Evolutionary conservation across 139 green algal genomes (phyloP), one percentile per base, ranked within the genome.

Genomic region (Pleodorina starrii): DNA sequence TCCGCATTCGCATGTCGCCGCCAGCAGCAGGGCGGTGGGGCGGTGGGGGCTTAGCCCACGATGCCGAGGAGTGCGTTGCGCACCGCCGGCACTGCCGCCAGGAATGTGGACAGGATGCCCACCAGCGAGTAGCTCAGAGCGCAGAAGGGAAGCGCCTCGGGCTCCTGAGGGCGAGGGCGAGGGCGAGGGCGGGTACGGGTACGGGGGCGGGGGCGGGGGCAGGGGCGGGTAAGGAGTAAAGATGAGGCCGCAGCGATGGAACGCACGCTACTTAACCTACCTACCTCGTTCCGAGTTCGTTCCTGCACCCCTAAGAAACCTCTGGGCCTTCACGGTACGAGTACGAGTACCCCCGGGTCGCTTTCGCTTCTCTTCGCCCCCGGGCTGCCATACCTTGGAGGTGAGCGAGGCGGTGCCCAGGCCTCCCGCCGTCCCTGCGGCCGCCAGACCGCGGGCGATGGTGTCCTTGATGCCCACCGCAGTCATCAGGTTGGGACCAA

Each of bases 71-170:
- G 86, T 12, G 81, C 17, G 19, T 79, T 21, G 1, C 91, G 81
- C 36, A 97, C 90, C 1, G 68, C 32, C 19, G 97, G 97, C 2
- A 95, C 57, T 21, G 91, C 87, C 14, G 91, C 92, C 9, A 97
- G 77, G 17, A 97, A 50, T 19, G 94, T 97, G n/a, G 94, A 96
- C 9, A 95, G 87, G 91, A 98, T 96, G 84, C 96, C 97, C 27
- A 96, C 96, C 81, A 98, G 89, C 12, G 94, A 95, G 81, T 98
- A 98, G 19, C 93, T 93, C 46, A 99, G 87, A 3, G 96, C 97
- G 71, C 94, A 97, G 90, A 97, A 99, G 11, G 97, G 97, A 44
- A 99, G 89, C 11, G 97, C 95, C 79, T 98, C 96, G 23, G 96
- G 96, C 89, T 98, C 96, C 88, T 88, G 44, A 0, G 40, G 16